Base-by-base conservation (phyloP, 2,329 filamentous ascomycete genomes). In the Fusarium multiceps region DNA sequence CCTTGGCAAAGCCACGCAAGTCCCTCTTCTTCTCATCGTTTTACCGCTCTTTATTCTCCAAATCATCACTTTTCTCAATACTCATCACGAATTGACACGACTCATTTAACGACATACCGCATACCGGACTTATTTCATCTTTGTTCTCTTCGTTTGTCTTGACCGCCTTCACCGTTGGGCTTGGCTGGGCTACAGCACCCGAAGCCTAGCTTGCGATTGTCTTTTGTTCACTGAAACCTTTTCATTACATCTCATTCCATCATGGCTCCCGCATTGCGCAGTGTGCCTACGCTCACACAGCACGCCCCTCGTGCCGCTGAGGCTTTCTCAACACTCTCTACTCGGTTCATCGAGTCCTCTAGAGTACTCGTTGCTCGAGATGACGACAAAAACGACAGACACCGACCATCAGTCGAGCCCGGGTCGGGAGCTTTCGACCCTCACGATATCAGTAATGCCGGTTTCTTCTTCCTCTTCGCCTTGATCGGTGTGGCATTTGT, bases 381-480 rank as follows among this genome's bases (percentile, higher is more conserved):
- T 48, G 73, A 73, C 6, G 70, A 70, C 21, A 69, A 71, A n/a
- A 37, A 30, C 11, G 63, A 72, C 7, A 72, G 75, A 23, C 63
- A 74, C 21, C 71, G 75, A 25, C 71, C 76, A 21, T 74, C 78
- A 4, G 62, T 76, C 3, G 77, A 87, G 69, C 83, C 86, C 1
- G 75, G 77, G 12, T 62, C 69, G 5, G 89, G 88, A 59, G 81
- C 85, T 14, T 83, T 88, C n/a, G 80, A 83, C 62, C 87, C 87
- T 3, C 79, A 84, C 41, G 74, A 86, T 60, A 88, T 90, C 80
- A 89, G 86, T 81, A 90, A 91, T 76, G 87, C 85, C 21, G 92
- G 89, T 62, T 89, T 97, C 74, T 92, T 98, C 77, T 90, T 91
- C 1, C 84, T 98, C 2, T 97, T 98, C 78, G 95, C 92, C 13